phyloP scores from a whole-genome alignment of 2,329 filamentous ascomycete species.

The Alternaria angustiovoidea region DNA sequence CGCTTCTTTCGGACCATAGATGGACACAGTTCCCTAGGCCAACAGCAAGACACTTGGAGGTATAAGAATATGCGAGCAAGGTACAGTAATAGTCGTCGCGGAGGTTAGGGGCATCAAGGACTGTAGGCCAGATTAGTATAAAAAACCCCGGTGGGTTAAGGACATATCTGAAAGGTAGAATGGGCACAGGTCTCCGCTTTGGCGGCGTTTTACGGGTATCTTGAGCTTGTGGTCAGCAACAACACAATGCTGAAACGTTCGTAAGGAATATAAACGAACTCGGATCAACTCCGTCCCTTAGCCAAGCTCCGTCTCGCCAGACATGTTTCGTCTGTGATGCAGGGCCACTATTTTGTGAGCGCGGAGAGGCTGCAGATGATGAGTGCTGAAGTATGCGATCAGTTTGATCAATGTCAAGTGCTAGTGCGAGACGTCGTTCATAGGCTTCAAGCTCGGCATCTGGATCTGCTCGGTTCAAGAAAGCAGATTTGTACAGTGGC shows the following conservation, averaged over 20 bases:
- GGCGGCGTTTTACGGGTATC: constrained; percentile 37
- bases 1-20: constrained; percentile 81
- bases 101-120: constrained; percentile 87
- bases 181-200: constrained; percentile 63
- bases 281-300: constrained; percentile 36
- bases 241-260: constrained; percentile 2
- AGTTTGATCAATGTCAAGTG: constrained; percentile 78
- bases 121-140: constrained; percentile 61
- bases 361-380: constrained; percentile 11
- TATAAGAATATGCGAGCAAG: constrained; percentile 82
- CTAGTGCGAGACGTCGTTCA: constrained; percentile 77
- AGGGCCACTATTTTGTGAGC: constrained; percentile 8
- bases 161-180: constrained; percentile 78
- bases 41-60: constrained; percentile 79
- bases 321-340: constrained; percentile 28
- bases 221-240: constrained; percentile 23
- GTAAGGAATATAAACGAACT: constrained; percentile 39
- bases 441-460: constrained; percentile 74
- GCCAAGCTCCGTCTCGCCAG: constrained; percentile 56
- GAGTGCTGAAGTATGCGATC: constrained; percentile 66
- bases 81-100: constrained; percentile 97
- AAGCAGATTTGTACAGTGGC: constrained; percentile 67
- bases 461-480: constrained; percentile 59
- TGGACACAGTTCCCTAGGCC: constrained; percentile 83
- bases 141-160: background rate